Percentiles rank a stretch among this genome's conserved stretches.
These are phyloP conservation scores for Lipomyces japonicus DNA, from an alignment of 805 yeast species.

Conservation along the genomic window DNA sequence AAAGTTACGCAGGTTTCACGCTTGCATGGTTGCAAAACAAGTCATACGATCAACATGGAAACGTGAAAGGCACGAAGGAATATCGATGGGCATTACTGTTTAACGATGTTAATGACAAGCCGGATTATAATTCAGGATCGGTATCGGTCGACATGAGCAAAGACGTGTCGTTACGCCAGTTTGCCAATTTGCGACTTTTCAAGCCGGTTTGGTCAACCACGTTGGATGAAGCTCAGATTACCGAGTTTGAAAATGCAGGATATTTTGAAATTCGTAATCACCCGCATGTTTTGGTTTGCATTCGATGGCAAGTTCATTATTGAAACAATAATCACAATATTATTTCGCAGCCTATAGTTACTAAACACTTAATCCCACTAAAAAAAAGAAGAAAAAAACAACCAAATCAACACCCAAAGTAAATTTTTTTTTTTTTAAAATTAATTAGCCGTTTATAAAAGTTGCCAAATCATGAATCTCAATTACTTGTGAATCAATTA, in stretches of 20 bases:
- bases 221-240: neutral
- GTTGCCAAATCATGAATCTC: conserved; percentile 13
- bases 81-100: conserved; percentile 21
- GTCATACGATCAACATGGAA: neutral
- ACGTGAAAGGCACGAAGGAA: neutral
- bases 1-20: conserved; percentile 21
- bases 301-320: conserved; percentile 9
- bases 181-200: conserved; percentile 8
- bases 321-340: neutral
- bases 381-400: no score
- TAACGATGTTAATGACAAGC: neutral
- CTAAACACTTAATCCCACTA: no score
- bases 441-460: conserved; percentile 9
- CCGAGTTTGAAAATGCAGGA: conserved; percentile 3
- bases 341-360: no score
- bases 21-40: conserved; percentile 3
- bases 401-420: neutral
- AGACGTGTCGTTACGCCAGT: conserved; percentile 3
- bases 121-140: neutral
- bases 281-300: conserved; percentile 8
- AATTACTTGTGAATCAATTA: conserved; percentile 11
- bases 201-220: conserved; percentile 16
- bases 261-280: neutral
- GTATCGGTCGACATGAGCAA: neutral
- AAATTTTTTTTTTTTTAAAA: no score